A percentile compares a stretch with the other conserved stretches of the same genome.
These are phyloP conservation scores for Metschnikowia noctiluminum DNA, from an alignment of 805 yeast genomes.

Conservation along the genomic window DNA sequence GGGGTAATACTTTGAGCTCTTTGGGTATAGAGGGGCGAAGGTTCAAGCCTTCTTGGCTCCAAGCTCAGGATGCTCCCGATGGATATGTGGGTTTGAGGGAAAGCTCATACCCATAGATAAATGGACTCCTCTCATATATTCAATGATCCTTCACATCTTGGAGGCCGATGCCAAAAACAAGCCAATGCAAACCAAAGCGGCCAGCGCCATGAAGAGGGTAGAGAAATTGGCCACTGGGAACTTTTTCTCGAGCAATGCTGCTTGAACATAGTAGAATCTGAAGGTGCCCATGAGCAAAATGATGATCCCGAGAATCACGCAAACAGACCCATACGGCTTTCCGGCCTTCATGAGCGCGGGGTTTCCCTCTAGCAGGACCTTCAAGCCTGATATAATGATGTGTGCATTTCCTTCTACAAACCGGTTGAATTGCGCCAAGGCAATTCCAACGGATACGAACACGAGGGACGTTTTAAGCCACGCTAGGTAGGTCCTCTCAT, in stretches of 20 bases:
- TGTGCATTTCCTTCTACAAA: conserved; percentile 6
- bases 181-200: background rate
- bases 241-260: conserved; percentile 3
- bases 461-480: conserved; percentile 20
- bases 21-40: conserved; percentile 38
- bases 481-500: conserved; percentile 19
- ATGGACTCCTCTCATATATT: background rate
- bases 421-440: conserved; percentile 13
- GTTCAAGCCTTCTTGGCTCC: conserved; percentile 27
- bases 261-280: conserved; percentile 12
- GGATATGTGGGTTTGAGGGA: conserved; percentile 20
- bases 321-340: conserved; percentile 8
- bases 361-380: conserved; percentile 1
- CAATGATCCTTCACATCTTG: background rate
- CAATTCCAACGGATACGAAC: conserved; percentile 15
- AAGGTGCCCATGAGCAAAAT: conserved; percentile 10
- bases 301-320: conserved; percentile 12
- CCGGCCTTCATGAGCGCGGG: conserved; percentile 1
- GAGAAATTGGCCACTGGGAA: conserved; percentile 12
- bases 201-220: conserved; percentile 1
- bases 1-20: conserved; percentile 51
- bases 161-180: conserved; percentile 8
- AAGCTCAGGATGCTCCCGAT: conserved; percentile 25
- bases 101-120: conserved; percentile 12
- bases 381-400: conserved; percentile 2